Evolutionary conservation across 305 asterid species (phyloP).

Genomic region (Caryopteris hybrid): DNA sequence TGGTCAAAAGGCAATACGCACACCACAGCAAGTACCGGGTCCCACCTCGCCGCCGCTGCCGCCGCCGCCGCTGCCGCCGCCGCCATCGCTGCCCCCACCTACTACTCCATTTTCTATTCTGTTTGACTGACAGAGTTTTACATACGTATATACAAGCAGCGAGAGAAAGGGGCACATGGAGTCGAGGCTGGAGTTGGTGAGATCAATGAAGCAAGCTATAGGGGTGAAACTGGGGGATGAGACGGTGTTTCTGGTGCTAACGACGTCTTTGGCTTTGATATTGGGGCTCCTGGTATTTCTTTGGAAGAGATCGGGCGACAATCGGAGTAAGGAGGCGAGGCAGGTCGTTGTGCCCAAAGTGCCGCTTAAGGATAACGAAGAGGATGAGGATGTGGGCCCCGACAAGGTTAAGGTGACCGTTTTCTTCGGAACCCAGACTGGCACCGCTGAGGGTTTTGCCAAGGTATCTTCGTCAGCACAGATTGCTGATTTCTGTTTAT

Average conservation of each 20-base stretch:
- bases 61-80: background rate
- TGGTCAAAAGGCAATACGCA: background rate
- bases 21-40: background rate
- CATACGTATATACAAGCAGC: background rate
- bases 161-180: conserved; percentile 30
- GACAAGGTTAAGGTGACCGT: no score
- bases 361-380: no score
- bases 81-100: background rate
- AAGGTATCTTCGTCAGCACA: no score
- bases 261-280: conserved; percentile 59
- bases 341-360: no score
- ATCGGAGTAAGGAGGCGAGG: background rate
- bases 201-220: conserved; percentile 51
- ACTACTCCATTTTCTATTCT: no score
- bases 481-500: no score
- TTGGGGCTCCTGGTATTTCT: conserved; percentile 40
- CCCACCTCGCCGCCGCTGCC: background rate
- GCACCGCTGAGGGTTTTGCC: no score
- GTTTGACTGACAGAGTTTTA: background rate
- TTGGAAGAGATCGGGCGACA: conserved; percentile 58
- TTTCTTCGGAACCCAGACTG: no score
- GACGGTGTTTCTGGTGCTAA: conserved; percentile 33
- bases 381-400: no score
- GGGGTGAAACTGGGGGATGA: conserved; percentile 57
- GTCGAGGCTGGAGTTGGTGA: conserved; percentile 42